Percentiles rank a stretch among this genome's conserved stretches.
These are phyloP conservation scores for Limnanthes douglasii DNA, from an alignment of 345 rosid genomes.

Conservation along the genomic window DNA sequence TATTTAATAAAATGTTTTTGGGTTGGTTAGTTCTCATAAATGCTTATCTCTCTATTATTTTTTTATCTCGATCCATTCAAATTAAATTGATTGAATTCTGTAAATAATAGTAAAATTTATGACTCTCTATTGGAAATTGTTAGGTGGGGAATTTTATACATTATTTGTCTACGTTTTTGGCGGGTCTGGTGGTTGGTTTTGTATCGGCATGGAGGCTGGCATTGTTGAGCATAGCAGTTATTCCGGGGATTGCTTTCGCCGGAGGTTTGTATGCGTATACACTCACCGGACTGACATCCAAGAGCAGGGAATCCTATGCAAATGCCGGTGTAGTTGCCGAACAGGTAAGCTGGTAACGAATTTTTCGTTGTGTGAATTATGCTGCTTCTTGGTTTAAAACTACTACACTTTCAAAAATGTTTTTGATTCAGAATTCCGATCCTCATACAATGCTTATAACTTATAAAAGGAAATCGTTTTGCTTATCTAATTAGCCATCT, in stretches of 20 bases:
- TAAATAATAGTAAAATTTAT: too few relatives aligned
- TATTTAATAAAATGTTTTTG: too few relatives aligned
- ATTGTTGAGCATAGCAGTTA: conserved; percentile 65
- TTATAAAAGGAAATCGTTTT: too few relatives aligned
- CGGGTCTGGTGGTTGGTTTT: conserved; percentile 72
- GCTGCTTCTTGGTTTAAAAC: conserved; percentile 4
- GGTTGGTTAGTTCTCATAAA: too few relatives aligned
- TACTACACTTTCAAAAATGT: too few relatives aligned
- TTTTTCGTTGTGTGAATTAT: too few relatives aligned
- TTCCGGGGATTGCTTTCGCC: conserved; percentile 76
- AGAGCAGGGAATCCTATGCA: conserved; percentile 77
- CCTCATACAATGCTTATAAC: too few relatives aligned
- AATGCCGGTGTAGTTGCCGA: conserved; percentile 78
- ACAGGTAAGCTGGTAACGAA: too few relatives aligned
- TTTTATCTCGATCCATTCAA: too few relatives aligned
- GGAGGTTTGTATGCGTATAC: conserved; percentile 80
- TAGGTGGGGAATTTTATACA: conserved; percentile 83
- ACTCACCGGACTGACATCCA: conserved; percentile 65
- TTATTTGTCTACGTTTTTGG: conserved; percentile 61
- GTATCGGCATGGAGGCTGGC: conserved; percentile 78
- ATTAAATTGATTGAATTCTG: too few relatives aligned
- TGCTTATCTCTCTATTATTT: not conserved
- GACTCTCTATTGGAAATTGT: too few relatives aligned
- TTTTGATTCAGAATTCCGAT: too few relatives aligned
- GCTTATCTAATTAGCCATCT: not conserved